Conservation (phyloP, 148 eudicot genomes). For the Diospyros lotus region DNA sequence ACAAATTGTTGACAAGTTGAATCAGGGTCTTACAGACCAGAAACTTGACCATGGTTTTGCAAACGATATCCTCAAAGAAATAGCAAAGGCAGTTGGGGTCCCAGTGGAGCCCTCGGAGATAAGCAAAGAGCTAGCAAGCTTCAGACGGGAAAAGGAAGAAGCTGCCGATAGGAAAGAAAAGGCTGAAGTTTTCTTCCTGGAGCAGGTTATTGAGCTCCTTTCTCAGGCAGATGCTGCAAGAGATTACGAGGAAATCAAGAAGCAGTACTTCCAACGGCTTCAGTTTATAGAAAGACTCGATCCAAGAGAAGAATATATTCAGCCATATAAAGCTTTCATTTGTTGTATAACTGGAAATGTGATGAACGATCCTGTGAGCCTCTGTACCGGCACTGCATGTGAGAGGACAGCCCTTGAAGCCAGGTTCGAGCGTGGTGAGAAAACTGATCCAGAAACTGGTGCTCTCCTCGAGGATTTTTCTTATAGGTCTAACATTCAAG, state of each 20-base stretch:
- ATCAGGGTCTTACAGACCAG: slow-evolving; percentile 24
- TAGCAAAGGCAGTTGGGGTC: slow-evolving; percentile 37
- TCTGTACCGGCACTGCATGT: slow-evolving; percentile 41
- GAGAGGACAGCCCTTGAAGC: slow-evolving; percentile 34
- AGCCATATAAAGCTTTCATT: slow-evolving; percentile 31
- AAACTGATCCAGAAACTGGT: slow-evolving; percentile 40
- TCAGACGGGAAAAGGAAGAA: slow-evolving; percentile 33
- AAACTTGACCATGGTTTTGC: slow-evolving; percentile 29
- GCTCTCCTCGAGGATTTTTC: slow-evolving; percentile 32
- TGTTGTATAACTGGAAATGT: slow-evolving; percentile 31
- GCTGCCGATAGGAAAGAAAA: slow-evolving; percentile 32
- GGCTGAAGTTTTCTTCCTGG: slow-evolving; percentile 34
- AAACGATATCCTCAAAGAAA: slow-evolving; percentile 31
- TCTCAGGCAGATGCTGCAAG: slow-evolving; percentile 44
- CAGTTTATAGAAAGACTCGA: slow-evolving; percentile 26
- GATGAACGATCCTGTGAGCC: slow-evolving; percentile 45
- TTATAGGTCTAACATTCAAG: slow-evolving; percentile 29
- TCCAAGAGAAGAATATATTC: slow-evolving; percentile 28
- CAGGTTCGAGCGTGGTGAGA: slow-evolving; percentile 33
- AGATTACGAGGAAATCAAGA: slow-evolving; percentile 29
- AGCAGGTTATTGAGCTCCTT: slow-evolving; percentile 37
- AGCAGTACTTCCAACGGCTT: slow-evolving; percentile 35
- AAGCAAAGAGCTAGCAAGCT: slow-evolving; percentile 29
- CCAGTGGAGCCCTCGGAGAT: slow-evolving; percentile 31
- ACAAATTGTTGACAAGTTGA: slow-evolving; percentile 30